Evolutionary conservation across 495 filamentous ascomycete genomes (phyloP).

Genomic region (Talaromyces adpressus): DNA sequence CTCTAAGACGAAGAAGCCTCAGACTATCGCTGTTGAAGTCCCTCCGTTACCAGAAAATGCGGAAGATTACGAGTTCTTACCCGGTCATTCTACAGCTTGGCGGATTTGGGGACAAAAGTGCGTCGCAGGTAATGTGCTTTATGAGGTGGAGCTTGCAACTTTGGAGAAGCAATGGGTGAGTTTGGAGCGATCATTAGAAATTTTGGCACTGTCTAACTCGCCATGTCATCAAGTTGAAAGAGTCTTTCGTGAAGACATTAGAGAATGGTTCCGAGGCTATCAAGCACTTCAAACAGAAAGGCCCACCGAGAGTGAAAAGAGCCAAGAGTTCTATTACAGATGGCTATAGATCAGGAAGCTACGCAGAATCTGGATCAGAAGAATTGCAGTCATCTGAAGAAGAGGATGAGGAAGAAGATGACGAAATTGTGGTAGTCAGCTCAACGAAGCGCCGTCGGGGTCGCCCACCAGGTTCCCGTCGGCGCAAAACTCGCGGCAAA

Average conservation of each 20-base stretch:
- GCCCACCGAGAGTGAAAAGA: conserved; percentile 2
- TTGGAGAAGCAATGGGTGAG: conserved; percentile 39
- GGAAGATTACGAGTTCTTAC: conserved; percentile 42
- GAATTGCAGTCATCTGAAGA: conserved; percentile 10
- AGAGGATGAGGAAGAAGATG: conserved; percentile 7
- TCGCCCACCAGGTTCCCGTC: not conserved
- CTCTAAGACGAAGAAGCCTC: not conserved
- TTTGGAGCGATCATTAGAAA: not conserved
- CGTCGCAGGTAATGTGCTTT: conserved; percentile 20
- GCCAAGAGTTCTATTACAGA: not conserved
- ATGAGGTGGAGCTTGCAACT: conserved; percentile 40
- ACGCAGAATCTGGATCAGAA: not conserved
- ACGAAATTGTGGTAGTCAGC: conserved; percentile 2
- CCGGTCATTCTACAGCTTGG: conserved; percentile 36
- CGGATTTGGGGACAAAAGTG: conserved; percentile 30
- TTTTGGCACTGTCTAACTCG: not conserved
- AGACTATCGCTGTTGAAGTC: conserved; percentile 28
- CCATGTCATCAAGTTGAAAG: conserved; percentile 19
- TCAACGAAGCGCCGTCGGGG: not conserved
- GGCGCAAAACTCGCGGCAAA: conserved; percentile 5
- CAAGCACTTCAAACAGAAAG: conserved; percentile 15
- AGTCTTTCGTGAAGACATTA: conserved; percentile 20
- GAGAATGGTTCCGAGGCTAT: conserved; percentile 27
- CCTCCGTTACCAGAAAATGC: conserved; percentile 24
- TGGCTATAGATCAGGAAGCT: not conserved